Evolutionary conservation across 768 basidiomycete species (phyloP).

Genomic region (Psilocybe cyanescens): DNA sequence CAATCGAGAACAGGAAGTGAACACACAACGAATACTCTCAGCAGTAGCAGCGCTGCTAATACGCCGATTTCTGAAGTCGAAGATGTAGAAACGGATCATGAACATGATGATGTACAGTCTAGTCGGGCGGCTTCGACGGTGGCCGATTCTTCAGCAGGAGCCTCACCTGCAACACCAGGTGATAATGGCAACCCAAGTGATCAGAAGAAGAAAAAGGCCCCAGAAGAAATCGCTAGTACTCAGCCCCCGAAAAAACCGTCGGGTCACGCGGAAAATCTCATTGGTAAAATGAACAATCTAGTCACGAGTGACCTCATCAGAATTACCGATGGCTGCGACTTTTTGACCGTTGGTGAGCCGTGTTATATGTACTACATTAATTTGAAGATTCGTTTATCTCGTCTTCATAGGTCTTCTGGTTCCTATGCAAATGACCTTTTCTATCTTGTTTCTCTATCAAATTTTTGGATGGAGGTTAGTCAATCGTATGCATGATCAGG

Average conservation of each 20-base stretch:
- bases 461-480: slow-evolving; percentile 49
- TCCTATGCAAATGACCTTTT: slow-evolving; percentile 14
- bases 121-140: too few species aligned
- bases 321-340: slow-evolving; percentile 30
- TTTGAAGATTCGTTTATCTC: too few species aligned
- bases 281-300: slow-evolving; percentile 74
- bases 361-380: too few species aligned
- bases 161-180: too few species aligned
- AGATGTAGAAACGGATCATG: too few species aligned
- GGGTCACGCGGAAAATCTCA: slow-evolving; percentile 41
- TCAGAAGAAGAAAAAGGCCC: neutral
- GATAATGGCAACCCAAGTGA: too few species aligned
- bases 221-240: neutral
- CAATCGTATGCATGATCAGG: neutral
- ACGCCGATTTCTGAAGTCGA: too few species aligned
- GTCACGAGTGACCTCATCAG: slow-evolving; percentile 28
- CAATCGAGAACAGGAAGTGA: too few species aligned
- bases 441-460: slow-evolving; percentile 42
- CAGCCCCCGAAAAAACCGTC: neutral
- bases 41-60: too few species aligned
- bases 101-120: too few species aligned
- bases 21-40: too few species aligned
- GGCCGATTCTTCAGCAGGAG: too few species aligned
- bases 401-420: neutral
- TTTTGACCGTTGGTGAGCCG: slow-evolving; percentile 15